A percentile compares a stretch with the other conserved stretches of the same genome.
Evolutionary conservation across 1,139 yeast genomes (phyloP).

Genomic region (Blastobotrys aristatus): DNA sequence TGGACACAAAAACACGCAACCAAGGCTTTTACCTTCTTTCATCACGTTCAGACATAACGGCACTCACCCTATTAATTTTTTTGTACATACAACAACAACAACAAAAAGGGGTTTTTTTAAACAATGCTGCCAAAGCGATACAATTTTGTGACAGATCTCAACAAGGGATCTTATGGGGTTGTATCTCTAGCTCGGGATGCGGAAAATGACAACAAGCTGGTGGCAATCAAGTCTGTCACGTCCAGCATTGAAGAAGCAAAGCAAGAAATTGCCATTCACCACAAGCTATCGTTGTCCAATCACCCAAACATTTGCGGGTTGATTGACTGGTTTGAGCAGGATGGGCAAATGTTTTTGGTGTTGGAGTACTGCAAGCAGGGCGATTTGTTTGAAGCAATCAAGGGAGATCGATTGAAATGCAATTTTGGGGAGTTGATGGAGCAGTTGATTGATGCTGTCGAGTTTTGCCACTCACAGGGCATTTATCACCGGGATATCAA

Average conservation of each 20-base stretch:
- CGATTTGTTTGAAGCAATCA: slow-evolving; percentile 87
- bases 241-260: slow-evolving; percentile 50
- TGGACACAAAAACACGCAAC: neutral
- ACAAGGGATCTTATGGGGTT: slow-evolving; percentile 91
- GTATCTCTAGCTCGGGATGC: slow-evolving; percentile 83
- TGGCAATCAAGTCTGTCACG: slow-evolving; percentile 78
- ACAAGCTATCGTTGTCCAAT: slow-evolving; percentile 53
- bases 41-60: neutral
- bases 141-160: slow-evolving; percentile 66
- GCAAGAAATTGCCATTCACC: slow-evolving; percentile 73
- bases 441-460: slow-evolving; percentile 75
- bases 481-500: slow-evolving; percentile 86
- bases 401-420: slow-evolving; percentile 56
- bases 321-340: slow-evolving; percentile 62
- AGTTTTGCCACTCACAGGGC: slow-evolving; percentile 64
- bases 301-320: slow-evolving; percentile 62
- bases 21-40: neutral
- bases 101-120: neutral
- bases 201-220: slow-evolving; percentile 46
- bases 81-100: slow-evolving; percentile 1
- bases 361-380: slow-evolving; percentile 89
- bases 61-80: neutral
- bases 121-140: slow-evolving; percentile 45
- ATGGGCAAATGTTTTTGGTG: slow-evolving; percentile 48
- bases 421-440: slow-evolving; percentile 69